phyloP scores from a whole-genome alignment of 1,139 yeast species.

The Suhomyces atakaporum region DNA sequence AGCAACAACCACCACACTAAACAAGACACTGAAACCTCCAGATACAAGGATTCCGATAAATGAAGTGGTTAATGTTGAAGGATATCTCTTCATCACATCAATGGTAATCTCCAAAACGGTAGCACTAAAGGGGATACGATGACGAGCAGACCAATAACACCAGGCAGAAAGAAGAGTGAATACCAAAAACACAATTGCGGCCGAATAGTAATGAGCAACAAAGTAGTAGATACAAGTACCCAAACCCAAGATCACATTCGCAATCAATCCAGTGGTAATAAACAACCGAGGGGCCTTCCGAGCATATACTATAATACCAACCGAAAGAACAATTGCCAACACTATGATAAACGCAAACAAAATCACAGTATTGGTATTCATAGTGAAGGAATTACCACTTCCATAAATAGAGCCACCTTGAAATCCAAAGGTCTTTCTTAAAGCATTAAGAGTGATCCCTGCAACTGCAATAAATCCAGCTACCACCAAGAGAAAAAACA shows the following conservation, averaged over 20 bases:
- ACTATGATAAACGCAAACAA: conserved; percentile 68
- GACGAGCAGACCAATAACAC: conserved; percentile 73
- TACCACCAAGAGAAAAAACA: conserved; percentile 61
- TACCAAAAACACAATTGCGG: conserved; percentile 73
- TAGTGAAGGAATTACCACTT: conserved; percentile 52
- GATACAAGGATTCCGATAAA: conserved; percentile 65
- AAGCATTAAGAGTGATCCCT: conserved; percentile 65
- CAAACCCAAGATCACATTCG: conserved; percentile 67
- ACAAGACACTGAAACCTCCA: conserved; percentile 64
- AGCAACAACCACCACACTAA: conserved; percentile 69
- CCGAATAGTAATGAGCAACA: conserved; percentile 65
- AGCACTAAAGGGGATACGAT: conserved; percentile 72
- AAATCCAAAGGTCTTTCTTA: conserved; percentile 52
- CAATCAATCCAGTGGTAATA: conserved; percentile 67
- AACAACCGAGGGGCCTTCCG: conserved; percentile 65
- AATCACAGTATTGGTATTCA: conserved; percentile 74
- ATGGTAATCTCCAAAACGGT: conserved; percentile 70
- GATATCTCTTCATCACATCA: conserved; percentile 71
- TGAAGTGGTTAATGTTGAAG: conserved; percentile 67
- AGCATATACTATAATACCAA: conserved; percentile 59
- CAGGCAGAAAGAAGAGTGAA: conserved; percentile 65
- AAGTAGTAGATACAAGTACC: conserved; percentile 78
- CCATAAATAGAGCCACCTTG: conserved; percentile 72
- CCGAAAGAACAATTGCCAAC: conserved; percentile 61
- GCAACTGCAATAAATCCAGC: conserved; percentile 75